Base-by-base conservation (phyloP, 192 early-diverging fungal genomes). In the Lunasporangiospora selenospora region DNA sequence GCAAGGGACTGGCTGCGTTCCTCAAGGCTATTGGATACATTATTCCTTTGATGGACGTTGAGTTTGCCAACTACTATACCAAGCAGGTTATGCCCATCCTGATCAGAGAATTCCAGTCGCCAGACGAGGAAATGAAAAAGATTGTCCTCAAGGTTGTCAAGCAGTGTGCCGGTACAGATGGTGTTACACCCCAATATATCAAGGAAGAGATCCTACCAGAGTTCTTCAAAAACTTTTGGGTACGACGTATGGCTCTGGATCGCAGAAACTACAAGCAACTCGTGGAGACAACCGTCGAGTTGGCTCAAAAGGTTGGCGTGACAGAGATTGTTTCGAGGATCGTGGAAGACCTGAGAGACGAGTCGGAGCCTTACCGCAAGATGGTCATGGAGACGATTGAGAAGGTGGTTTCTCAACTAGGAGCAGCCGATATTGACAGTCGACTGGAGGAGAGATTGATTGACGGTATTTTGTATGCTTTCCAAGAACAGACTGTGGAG, bases 301-400 rank as follows among this genome's bases (percentile, higher is more conserved):
- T 99, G 59, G 95, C 98, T 0, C 88, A 90, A 55, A 92, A 92
- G 65, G 96, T 95, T 12, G 96, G 96, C 15, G 96, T 95, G 2
- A 87, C 94, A 3, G 95, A 94, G 65, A 90, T 99, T 53, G 86
- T 98, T 16, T 79, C 77, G 1, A 81, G 90, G 40, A 90, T 98
- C 54, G 95, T 96, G 3, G 86, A 93, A 40, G 93, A 94, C 41
- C 83, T 99, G 18, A 98, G 98, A 80, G 96, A 99, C 76, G 98
- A 98, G 50, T 87, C 87, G 8, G 95, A 95, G 54, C 87, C 90
- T 19, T 95, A 93, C 75, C 87, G 98, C 13, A 93, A 91, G 67
- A 98, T 99, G 97, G 95, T 94, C 4, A 96, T 98, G 95, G 96
- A 98, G 75, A 94, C 95, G 2, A 91, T 98, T 37, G 91, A 91